These are phyloP conservation scores for Entomortierella beljakovae DNA, from an alignment of 192 early-diverging fungal species.

Conservation along the genomic window DNA sequence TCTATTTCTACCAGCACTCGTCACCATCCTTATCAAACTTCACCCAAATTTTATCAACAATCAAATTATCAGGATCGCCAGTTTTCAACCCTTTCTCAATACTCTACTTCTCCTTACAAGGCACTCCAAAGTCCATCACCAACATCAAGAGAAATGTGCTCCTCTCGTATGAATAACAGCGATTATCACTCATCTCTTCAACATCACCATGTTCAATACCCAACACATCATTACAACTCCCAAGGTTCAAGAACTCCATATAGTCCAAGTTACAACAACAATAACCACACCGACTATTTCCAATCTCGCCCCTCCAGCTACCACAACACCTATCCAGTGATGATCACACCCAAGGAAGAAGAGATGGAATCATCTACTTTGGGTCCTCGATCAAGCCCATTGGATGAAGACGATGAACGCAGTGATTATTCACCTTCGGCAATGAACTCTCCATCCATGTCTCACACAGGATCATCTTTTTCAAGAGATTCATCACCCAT, in stretches of 20 bases:
- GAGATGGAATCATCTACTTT: slow-evolving; percentile 7
- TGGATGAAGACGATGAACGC: slow-evolving; percentile 22
- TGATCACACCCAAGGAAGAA: slow-evolving; percentile 26
- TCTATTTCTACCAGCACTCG: slow-evolving; percentile 11
- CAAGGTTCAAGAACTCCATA: too few species aligned
- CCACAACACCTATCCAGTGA: slow-evolving; percentile 14
- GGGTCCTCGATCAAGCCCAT: neutral
- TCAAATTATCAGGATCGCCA: slow-evolving; percentile 3
- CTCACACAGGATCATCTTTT: slow-evolving; percentile 20
- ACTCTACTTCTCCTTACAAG: slow-evolving; percentile 1
- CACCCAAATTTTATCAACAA: neutral
- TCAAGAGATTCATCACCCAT: slow-evolving; percentile 12
- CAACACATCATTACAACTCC: too few species aligned
- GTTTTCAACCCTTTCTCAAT: slow-evolving; percentile 7
- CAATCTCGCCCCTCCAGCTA: slow-evolving; percentile 14
- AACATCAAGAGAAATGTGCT: slow-evolving; percentile 11
- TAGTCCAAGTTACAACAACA: slow-evolving; percentile 2
- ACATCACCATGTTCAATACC: neutral
- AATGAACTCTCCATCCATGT: slow-evolving; percentile 25
- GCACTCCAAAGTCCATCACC: slow-evolving; percentile 19
- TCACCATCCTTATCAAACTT: slow-evolving; percentile 29
- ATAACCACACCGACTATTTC: slow-evolving; percentile 21
- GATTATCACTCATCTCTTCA: slow-evolving; percentile 13
- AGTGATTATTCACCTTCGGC: slow-evolving; percentile 22
- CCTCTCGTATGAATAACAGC: slow-evolving; percentile 1